Base-by-base conservation (phyloP, 2,329 filamentous ascomycete genomes). In the Plenodomus lindquistii region DNA sequence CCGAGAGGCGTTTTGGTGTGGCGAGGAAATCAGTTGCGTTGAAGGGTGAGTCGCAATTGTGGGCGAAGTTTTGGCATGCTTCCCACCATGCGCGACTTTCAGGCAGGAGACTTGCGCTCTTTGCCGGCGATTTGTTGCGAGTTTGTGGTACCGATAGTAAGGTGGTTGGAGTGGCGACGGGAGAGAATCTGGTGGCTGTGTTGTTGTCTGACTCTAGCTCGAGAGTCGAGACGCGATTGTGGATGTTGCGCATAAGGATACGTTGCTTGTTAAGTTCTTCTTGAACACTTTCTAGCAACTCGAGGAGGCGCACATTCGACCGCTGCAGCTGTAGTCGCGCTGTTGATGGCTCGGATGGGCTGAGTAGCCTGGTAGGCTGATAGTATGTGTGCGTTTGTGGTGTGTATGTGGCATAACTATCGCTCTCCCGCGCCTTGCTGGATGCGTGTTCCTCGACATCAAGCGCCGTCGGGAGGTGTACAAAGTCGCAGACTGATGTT, bases 261-360 rank as follows among this genome's bases (percentile, higher is more conserved):
- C 65, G 55, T 31, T 69, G 60, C 17, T 54, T 52, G 3, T 57
- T 49, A 4, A 70, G 59, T 44, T 69, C 66, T 1, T 38, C 46
- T 36, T 68, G 63, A 8, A 68, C 61, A 22, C 55, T 63, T 34
- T 66, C 62, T 2, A 70, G 50, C 54, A 66, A 68, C 19, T 63
- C 62, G 13, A 65, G 48, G 9, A 69, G 44, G n/a, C 58, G 44
- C 4, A 59, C 47, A 27, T 68, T 68, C 9, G 60, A 60, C 13
- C 63, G 54, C 15, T 59, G 56, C 1, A 68, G 52, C 17, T 58
- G 49, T 4, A 62, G 59, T 36, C 67, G 66, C 9, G 60, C 68
- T 0, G 62, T 64, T 3, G 64, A 63, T 3, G 50, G 35, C 17
- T 54, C 49, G 1, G 65, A 68, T 9, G 35, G 18, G 15, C 35